Evolutionary conservation across 2,329 filamentous ascomycete genomes (phyloP).

Genomic region (Talaromyces atroroseus): DNA sequence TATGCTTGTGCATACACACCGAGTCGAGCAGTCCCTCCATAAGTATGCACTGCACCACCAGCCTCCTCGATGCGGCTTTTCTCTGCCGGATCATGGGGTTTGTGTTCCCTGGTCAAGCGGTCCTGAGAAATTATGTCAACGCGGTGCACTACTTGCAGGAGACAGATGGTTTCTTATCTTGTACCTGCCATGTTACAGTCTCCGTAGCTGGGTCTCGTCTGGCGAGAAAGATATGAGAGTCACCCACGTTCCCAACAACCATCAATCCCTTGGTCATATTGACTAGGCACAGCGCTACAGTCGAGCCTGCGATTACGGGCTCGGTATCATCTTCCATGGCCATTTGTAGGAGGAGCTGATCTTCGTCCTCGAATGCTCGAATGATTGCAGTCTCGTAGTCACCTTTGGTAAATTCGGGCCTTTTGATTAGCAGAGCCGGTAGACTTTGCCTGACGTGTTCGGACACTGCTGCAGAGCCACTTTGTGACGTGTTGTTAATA

Average conservation of each 20-base stretch:
- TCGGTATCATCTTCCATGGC: constrained; percentile 23
- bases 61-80: constrained; percentile 27
- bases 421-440: constrained; percentile 22
- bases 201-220: constrained; percentile 26
- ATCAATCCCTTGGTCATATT: constrained; percentile 28
- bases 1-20: constrained; percentile 17
- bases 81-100: constrained; percentile 26
- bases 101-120: constrained; percentile 29
- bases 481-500: constrained; percentile 7
- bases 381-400: constrained; percentile 28
- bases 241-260: constrained; percentile 30
- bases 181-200: constrained; percentile 18
- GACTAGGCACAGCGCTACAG: constrained; percentile 29
- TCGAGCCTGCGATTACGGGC: constrained; percentile 28
- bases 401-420: constrained; percentile 25
- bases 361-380: constrained; percentile 26
- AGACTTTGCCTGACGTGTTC: constrained; percentile 28
- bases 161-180: neutral
- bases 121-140: constrained; percentile 18
- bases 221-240: constrained; percentile 31
- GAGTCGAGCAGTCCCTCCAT: constrained; percentile 25
- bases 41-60: constrained; percentile 24
- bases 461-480: constrained; percentile 28
- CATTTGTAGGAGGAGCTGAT: constrained; percentile 22
- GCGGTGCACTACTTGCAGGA: neutral